Conservation (phyloP, 2,329 filamentous ascomycete genomes). For the Endothia cerciana region DNA sequence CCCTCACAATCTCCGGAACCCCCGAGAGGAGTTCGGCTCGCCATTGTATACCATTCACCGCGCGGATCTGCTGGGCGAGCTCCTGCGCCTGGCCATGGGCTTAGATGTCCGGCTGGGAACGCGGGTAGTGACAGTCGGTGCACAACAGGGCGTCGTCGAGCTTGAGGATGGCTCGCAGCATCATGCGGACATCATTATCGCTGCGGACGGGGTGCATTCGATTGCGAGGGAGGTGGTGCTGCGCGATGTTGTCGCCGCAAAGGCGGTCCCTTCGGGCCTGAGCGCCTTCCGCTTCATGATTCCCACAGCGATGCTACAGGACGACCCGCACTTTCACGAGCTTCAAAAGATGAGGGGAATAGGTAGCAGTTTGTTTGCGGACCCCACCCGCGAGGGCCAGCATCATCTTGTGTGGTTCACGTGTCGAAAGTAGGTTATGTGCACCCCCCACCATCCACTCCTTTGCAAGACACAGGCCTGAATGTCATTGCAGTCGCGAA, state of each 20-base stretch:
- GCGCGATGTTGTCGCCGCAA: conserved; percentile 29
- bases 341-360: conserved; percentile 29
- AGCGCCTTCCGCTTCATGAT: conserved; percentile 35
- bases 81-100: conserved; percentile 31
- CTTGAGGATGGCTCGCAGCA: conserved; percentile 32
- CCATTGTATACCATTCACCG: conserved; percentile 35
- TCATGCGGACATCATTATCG: conserved; percentile 38
- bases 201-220: conserved; percentile 37
- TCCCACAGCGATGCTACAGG: conserved; percentile 23
- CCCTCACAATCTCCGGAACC: conserved; percentile 26
- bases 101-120: conserved; percentile 32
- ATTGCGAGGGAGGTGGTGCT: conserved; percentile 30
- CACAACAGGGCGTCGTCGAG: conserved; percentile 10
- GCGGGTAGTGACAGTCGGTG: conserved; percentile 33
- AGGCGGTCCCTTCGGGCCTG: conserved; percentile 30
- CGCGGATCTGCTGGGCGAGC: conserved; percentile 36
- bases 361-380: conserved; percentile 30
- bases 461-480: no score
- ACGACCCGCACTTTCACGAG: conserved; percentile 33
- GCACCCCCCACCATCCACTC: neutral
- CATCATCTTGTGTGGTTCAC: conserved; percentile 39
- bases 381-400: conserved; percentile 30
- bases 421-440: conserved; percentile 34
- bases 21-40: conserved; percentile 34
- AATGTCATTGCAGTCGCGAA: no score